Evolutionary conservation across 208 protist genomes (phyloP), one percentile per base, ranked within the genome.

Genomic region (Trichomonas vaginalis): DNA sequence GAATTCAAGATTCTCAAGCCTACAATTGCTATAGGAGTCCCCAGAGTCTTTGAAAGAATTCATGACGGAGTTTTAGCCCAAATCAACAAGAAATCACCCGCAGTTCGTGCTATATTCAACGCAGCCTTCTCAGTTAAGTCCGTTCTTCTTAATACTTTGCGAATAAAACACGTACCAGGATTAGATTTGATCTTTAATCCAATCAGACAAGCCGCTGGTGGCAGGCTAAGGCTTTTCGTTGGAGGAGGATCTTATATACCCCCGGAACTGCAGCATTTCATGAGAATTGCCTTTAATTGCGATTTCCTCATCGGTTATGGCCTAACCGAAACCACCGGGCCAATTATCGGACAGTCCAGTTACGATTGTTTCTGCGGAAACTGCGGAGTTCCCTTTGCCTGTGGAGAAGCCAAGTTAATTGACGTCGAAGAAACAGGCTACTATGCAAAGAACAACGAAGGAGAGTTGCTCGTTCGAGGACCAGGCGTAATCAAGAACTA

Each of bases 251-350:
- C 95, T 35, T 48, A 62, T 21, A 9, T 96, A n/a, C 49, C 51
- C 10, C 10, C 2, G 3, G 12, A 6, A 37, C 49, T 39, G 37
- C 83, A 86, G 32, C 87, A 49, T 6, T 96, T 95, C 3, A 95
- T 96, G 37, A 46, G 95, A 27, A 95, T 96, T 48, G 87, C 46
- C 15, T 95, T 37, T 86, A 3, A 79, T 35, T 27, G 12, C 15
- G 8, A 56, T 23, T 92, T 96, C n/a, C 35, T 96, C 23, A 35
- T 95, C 70, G 96, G 96, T 21, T 96, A 96, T 62, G 96, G 96
- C 6, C 23, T 96, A n/a, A 96, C 96, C 21, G 96, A 96, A 92
- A 96, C 86, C 3, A 49, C 37, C 6, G 86, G 86, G 35, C 10
- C 27, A 45, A 39, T 9, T 86, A n/a, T 4, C 9, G 79, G 6